Base-by-base conservation (phyloP, 305 asterid genomes). In the Fraxinus sp. region DNA sequence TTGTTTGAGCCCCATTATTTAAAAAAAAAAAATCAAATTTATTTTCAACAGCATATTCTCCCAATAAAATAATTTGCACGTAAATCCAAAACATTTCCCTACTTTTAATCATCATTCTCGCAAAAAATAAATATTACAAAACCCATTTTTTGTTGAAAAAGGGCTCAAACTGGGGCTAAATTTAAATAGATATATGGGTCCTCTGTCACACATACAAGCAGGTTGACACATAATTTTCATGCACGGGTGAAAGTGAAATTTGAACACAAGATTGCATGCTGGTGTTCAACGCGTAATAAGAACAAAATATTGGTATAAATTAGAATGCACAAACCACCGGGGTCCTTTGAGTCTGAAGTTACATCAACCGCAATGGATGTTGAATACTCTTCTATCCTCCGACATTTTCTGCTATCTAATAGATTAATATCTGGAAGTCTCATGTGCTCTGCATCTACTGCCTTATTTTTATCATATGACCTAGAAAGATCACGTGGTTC, bases 311-410 rank as follows among this genome's bases (percentile, higher is more conserved):
- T 13, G 43, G 36, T 33, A 22, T 49, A 68, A 84, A 81, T 62
- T 24, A 57, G 83, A 79, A 86, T 75, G 80, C 57, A 86, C 77
- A 82, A 73, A 81, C 79, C 84, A 89, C 92, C 95, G 85, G 88
- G 87, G 84, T 83, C 62, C 83, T 89, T 91, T 39, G 87, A 75
- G 35, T 86, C 89, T 3, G 88, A 92, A 76, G 89, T 80, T 55
- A 82, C 88, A 83, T 87, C 85, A 77, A 88, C 77, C 10, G 85
- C 16, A 76, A 91, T 81, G 81, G 96, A 79, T 76, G 86, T 39
- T 30, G 81, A 84, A 26, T 43, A 78, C 59, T 86, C 87, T 81
- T 84, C 86, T 77, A 39, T 79, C 16, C 78, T 89, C 79, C 24
- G 91, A 81, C 79, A 39, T 78, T 82, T 82, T 71, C 78, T 22